Evolutionary conservation across 352 stramenopile genomes (phyloP).

Genomic region (Phytophthora kernoviae): DNA sequence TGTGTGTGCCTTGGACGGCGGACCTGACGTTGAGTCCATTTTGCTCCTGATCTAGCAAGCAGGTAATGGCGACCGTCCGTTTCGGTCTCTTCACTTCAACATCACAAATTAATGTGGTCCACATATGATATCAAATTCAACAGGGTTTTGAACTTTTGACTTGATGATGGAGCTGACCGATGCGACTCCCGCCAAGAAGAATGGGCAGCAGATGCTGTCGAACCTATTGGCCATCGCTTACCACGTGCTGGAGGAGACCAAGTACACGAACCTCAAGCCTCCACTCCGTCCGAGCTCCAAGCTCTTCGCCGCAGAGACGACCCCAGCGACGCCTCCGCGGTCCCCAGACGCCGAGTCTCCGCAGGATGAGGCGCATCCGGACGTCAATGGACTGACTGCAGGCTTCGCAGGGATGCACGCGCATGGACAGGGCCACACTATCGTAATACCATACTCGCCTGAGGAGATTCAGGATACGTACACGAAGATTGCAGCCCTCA

Average conservation of each 20-base stretch:
- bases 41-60: background rate
- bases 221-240: conserved; percentile 78
- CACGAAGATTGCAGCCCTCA: conserved; percentile 79
- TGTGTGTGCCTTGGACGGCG: conserved; percentile 35
- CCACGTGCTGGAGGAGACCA: conserved; percentile 81
- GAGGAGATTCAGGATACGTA: conserved; percentile 90
- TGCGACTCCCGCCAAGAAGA: conserved; percentile 36
- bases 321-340: conserved; percentile 24
- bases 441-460: conserved; percentile 71
- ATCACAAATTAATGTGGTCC: background rate
- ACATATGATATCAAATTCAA: too few species aligned
- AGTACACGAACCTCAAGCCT: conserved; percentile 86
- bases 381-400: conserved; percentile 52
- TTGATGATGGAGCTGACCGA: conserved; percentile 3
- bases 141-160: too few species aligned
- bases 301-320: conserved; percentile 67
- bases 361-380: conserved; percentile 47
- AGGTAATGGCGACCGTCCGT: conserved; percentile 1
- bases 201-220: conserved; percentile 62
- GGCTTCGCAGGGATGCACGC: conserved; percentile 35
- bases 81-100: conserved; percentile 12
- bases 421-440: conserved; percentile 37
- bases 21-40: conserved; percentile 22
- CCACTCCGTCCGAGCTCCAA: conserved; percentile 80
- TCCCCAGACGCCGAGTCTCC: conserved; percentile 46